These are phyloP conservation scores for Betula pendula DNA, from an alignment of 306 rosid genomes.

Conservation along the genomic window DNA sequence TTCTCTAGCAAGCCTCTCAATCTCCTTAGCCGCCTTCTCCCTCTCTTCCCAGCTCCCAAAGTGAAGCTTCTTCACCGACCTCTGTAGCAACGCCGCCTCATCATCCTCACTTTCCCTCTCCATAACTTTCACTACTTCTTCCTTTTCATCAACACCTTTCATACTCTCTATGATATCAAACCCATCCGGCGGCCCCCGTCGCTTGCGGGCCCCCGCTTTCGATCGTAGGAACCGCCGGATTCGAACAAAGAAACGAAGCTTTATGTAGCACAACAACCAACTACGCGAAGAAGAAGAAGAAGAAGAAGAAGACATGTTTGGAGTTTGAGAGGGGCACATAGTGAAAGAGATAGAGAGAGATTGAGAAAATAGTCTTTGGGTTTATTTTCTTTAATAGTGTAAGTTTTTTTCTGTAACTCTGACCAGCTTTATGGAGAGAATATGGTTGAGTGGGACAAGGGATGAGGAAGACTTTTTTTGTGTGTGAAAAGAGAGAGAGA, in stretches of 20 bases:
- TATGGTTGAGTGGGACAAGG: conserved; percentile 19
- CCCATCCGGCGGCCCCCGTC: conserved; percentile 30
- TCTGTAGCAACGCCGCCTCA: conserved; percentile 51
- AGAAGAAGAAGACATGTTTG: conserved; percentile 51
- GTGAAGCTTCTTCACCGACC: conserved; percentile 87
- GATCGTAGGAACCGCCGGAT: conserved; percentile 64
- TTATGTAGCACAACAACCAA: conserved; percentile 62
- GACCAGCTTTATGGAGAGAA: conserved; percentile 10
- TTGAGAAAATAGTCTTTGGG: conserved; percentile 18
- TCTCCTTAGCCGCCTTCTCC: conserved; percentile 68
- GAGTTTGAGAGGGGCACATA: conserved; percentile 23
- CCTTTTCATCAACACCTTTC: conserved; percentile 22
- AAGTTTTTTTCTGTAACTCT: not conserved
- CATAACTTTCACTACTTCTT: conserved; percentile 16
- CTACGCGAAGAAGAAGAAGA: conserved; percentile 54
- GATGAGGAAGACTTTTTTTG: conserved; percentile 21
- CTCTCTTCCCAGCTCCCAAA: conserved; percentile 89
- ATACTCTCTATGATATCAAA: conserved; percentile 21
- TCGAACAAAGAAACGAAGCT: conserved; percentile 67
- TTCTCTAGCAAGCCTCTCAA: conserved; percentile 60
- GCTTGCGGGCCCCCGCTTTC: conserved; percentile 55
- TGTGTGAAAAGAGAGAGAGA: conserved; percentile 32
- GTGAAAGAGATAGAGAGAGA: conserved; percentile 15
- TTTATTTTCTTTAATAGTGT: conserved; percentile 3
- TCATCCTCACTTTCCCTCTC: conserved; percentile 39